phyloP scores from a whole-genome alignment of 148 eudicot genomes.

The Heliosperma pusillum region DNA sequence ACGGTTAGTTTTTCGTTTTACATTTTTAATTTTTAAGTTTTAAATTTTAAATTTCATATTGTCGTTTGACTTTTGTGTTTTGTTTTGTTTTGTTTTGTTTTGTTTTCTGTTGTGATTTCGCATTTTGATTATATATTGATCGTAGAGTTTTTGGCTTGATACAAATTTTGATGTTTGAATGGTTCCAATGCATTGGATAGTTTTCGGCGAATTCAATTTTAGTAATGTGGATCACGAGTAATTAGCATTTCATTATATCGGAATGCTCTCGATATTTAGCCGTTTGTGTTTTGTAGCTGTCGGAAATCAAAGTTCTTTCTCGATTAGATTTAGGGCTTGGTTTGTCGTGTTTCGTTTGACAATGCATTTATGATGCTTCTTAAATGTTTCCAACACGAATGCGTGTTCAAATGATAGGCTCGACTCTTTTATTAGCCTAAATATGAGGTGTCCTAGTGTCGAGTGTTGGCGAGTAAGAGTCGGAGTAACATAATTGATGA shows the following conservation, averaged over 20 bases:
- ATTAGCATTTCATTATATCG: neutral
- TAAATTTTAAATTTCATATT: neutral
- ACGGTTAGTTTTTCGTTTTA: constrained; percentile 42
- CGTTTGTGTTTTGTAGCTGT: too few species aligned
- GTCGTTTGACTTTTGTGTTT: neutral
- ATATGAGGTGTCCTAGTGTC: neutral
- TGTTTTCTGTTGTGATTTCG: neutral
- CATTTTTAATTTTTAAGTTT: neutral
- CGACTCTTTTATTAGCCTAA: neutral
- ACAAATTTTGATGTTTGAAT: neutral
- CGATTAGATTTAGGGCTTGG: neutral
- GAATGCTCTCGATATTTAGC: neutral
- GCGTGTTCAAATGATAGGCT: too few species aligned
- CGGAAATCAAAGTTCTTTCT: too few species aligned
- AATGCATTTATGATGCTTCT: too few species aligned
- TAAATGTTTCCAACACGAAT: too few species aligned
- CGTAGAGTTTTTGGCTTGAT: neutral
- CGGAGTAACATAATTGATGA: neutral
- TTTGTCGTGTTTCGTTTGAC: neutral
- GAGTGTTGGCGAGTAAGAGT: neutral
- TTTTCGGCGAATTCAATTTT: neutral
- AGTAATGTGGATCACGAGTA: neutral
- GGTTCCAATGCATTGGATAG: neutral
- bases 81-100: neutral
- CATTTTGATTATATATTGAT: too few species aligned